A percentile compares a stretch with the other conserved stretches of the same genome.
Evolutionary conservation across 2,329 filamentous ascomycete species (phyloP).

Genomic region (Botryotinia narcissicola): DNA sequence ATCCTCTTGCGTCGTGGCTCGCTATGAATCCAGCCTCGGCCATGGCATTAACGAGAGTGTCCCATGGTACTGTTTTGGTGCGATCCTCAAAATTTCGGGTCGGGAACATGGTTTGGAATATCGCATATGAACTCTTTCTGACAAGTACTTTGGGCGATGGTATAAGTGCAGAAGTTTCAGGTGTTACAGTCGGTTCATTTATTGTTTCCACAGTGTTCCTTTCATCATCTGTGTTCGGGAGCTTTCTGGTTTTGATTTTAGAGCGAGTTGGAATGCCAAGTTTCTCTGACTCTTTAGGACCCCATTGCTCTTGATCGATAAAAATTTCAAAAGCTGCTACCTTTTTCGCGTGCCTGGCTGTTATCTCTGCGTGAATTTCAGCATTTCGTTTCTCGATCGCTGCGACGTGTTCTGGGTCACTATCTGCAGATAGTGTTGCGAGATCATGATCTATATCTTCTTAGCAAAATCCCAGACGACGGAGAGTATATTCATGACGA

Average conservation of each 20-base stretch:
- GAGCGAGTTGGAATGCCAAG: too few species aligned
- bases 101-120: neutral
- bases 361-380: neutral
- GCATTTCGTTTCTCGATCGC: neutral
- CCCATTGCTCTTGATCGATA: neutral
- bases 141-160: neutral
- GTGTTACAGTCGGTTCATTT: accelerated
- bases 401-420: too few species aligned
- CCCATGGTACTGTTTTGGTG: neutral
- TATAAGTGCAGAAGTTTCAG: neutral
- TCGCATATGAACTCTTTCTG: neutral
- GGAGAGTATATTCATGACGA: neutral
- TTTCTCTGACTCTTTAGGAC: too few species aligned
- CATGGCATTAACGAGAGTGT: neutral
- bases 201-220: neutral
- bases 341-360: neutral
- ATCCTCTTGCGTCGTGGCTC: neutral
- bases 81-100: neutral
- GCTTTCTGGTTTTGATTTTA: neutral
- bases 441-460: neutral
- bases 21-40: neutral
- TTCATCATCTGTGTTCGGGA: neutral
- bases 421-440: neutral
- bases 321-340: too few species aligned
- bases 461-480: neutral